Evolutionary conservation across 139 green algal species (phyloP).

Genomic region (Chlamydomonas applanata): DNA sequence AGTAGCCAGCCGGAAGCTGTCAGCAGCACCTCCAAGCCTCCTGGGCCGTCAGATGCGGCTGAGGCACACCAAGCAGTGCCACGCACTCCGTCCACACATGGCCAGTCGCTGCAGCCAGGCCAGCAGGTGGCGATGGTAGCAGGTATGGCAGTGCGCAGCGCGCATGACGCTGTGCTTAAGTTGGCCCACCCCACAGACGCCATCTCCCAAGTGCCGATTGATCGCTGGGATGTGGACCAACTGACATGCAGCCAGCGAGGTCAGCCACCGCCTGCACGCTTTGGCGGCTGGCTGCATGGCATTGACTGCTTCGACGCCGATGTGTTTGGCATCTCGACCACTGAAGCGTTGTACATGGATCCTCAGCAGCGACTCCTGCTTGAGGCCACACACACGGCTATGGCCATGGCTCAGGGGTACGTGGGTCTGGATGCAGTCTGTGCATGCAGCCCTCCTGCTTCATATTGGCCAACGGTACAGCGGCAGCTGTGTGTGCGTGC

Average conservation of each 20-base stretch:
- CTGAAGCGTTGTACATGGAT: conserved; percentile 82
- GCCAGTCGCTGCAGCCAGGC: too few species aligned
- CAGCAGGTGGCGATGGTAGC: background rate
- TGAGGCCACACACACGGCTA: conserved; percentile 14
- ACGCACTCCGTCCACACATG: too few species aligned
- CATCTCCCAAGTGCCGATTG: conserved; percentile 41
- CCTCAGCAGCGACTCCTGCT: conserved; percentile 70
- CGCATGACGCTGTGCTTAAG: background rate
- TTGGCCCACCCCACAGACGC: background rate
- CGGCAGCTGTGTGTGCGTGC: too few species aligned
- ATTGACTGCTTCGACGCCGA: conserved; percentile 71
- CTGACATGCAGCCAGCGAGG: conserved; percentile 10
- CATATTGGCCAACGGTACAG: too few species aligned
- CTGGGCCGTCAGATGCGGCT: too few species aligned
- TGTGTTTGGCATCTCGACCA: conserved; percentile 61
- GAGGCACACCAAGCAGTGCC: too few species aligned
- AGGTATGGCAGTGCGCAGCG: background rate
- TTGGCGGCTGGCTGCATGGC: conserved; percentile 65
- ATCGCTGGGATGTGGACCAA: conserved; percentile 58
- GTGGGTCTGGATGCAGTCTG: too few species aligned
- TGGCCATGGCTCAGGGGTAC: background rate
- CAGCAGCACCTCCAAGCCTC: too few species aligned
- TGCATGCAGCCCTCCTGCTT: too few species aligned
- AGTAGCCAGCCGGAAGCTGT: too few species aligned
- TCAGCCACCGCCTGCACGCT: conserved; percentile 39